phyloP scores from a whole-genome alignment of 2,329 filamentous ascomycete species.

The Cladosporium sp. region DNA sequence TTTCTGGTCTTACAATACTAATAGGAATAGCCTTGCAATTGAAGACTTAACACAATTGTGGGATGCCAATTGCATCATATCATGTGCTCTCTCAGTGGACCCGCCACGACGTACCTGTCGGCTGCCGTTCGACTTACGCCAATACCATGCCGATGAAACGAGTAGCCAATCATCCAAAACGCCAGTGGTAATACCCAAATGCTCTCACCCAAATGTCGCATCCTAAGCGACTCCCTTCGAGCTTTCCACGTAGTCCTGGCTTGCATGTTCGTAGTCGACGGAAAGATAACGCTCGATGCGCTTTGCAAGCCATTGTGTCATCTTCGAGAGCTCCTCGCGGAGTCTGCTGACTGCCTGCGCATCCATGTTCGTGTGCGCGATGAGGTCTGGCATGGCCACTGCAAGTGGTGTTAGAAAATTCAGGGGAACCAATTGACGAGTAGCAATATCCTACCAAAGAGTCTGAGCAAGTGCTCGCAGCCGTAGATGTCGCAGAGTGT shows the following conservation, averaged over 20 bases:
- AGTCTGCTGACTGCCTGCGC: slow-evolving; percentile 83
- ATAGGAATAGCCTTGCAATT: neutral
- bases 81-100: neutral
- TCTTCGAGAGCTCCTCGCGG: slow-evolving; percentile 82
- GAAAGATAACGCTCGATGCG: slow-evolving; percentile 77
- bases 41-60: neutral
- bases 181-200: neutral
- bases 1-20: neutral
- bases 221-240: slow-evolving; percentile 20
- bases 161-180: neutral
- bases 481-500: slow-evolving; percentile 81
- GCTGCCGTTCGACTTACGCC: slow-evolving; percentile 1
- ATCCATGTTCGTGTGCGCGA: slow-evolving; percentile 98
- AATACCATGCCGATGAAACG: slow-evolving; percentile 3
- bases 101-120: slow-evolving; percentile 2
- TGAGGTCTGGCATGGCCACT: slow-evolving; percentile 90
- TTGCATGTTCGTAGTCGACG: slow-evolving; percentile 71
- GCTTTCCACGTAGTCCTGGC: slow-evolving; percentile 66
- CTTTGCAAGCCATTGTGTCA: slow-evolving; percentile 81
- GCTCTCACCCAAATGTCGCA: slow-evolving; percentile 3
- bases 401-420: slow-evolving; percentile 16
- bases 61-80: neutral
- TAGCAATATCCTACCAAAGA: slow-evolving; percentile 67
- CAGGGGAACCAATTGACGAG: neutral
- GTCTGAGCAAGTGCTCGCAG: slow-evolving; percentile 83